A percentile compares a stretch with the other conserved stretches of the same genome.
Evolutionary conservation across 768 basidiomycete species (phyloP).

Genomic region (Austroboletus eburneus): DNA sequence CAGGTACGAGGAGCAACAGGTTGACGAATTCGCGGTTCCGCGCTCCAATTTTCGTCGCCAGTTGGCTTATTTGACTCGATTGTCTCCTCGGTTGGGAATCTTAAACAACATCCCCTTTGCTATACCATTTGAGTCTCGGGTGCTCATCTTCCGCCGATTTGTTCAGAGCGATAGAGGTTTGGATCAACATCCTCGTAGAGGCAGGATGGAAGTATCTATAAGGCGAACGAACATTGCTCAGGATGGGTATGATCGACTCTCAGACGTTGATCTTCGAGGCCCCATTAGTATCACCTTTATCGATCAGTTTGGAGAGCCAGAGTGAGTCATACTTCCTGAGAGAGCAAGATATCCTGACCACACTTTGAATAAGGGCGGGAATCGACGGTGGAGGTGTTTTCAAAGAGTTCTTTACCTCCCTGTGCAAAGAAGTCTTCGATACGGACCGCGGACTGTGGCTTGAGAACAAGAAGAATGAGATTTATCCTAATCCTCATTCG

Average conservation of each 20-base stretch:
- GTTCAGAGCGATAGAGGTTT: constrained; percentile 54
- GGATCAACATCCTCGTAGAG: constrained; percentile 13
- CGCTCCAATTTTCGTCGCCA: constrained; percentile 59
- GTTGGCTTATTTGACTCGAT: constrained; percentile 55
- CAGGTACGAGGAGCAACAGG: constrained; percentile 65
- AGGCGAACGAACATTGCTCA: constrained; percentile 77
- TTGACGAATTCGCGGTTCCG: constrained; percentile 26
- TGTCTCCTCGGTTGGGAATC: constrained; percentile 73
- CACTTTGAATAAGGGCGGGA: constrained; percentile 80
- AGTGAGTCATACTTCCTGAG: constrained; percentile 62
- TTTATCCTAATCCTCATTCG: constrained; percentile 91
- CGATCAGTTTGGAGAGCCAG: constrained; percentile 81
- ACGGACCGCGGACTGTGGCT: constrained; percentile 93
- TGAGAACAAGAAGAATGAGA: constrained; percentile 82
- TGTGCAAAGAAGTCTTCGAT: constrained; percentile 94
- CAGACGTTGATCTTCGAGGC: constrained; percentile 74
- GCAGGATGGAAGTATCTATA: constrained; percentile 27
- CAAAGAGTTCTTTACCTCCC: constrained; percentile 94
- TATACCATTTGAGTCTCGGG: constrained; percentile 89
- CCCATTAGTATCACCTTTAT: constrained; percentile 88
- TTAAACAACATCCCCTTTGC: constrained; percentile 96
- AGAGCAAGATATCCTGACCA: too few species aligned
- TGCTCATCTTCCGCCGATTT: constrained; percentile 84
- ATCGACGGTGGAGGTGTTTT: constrained; percentile 98
- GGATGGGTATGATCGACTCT: constrained; percentile 86